A percentile compares a stretch with the other conserved stretches of the same genome.
These are phyloP conservation scores for Zymoseptoria crescenta DNA, from an alignment of 2,329 filamentous ascomycete genomes.

Conservation along the genomic window DNA sequence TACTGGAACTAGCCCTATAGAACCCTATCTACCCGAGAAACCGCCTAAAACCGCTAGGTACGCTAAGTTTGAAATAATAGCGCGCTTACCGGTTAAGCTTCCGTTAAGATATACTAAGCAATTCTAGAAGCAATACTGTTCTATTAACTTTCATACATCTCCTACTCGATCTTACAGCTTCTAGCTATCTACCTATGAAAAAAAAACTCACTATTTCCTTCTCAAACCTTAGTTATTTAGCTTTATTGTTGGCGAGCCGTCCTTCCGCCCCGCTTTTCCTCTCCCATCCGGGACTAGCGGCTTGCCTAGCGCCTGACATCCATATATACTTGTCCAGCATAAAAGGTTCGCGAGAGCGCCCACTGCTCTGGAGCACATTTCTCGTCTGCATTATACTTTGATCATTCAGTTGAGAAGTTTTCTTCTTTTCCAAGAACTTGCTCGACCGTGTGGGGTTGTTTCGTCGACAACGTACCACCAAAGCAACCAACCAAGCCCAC, in stretches of 20 bases:
- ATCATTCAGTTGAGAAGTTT: not conserved
- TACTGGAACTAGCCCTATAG: not conserved
- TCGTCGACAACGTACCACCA: not conserved
- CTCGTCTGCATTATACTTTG: not conserved
- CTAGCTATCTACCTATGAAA: not conserved
- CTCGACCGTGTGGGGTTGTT: not conserved
- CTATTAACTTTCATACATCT: not conserved
- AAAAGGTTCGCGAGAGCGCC: not conserved
- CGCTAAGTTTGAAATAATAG: not conserved
- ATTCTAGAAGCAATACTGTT: not conserved
- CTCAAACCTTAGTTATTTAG: not conserved
- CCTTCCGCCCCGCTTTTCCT: not conserved
- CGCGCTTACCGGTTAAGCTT: not conserved
- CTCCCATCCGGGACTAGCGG: not conserved
- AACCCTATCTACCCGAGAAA: not conserved
- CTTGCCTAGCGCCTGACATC: not conserved
- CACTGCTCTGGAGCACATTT: not conserved
- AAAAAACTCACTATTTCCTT: not conserved
- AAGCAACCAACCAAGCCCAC: not conserved
- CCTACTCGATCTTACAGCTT: not conserved
- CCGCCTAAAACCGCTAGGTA: not conserved
- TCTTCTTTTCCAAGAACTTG: not conserved
- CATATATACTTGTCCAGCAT: not conserved
- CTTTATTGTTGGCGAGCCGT: not conserved
- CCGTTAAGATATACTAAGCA: not conserved